These are phyloP conservation scores for Dothistroma septosporum DNA, from an alignment of 2,329 filamentous ascomycete genomes.

Conservation along the genomic window DNA sequence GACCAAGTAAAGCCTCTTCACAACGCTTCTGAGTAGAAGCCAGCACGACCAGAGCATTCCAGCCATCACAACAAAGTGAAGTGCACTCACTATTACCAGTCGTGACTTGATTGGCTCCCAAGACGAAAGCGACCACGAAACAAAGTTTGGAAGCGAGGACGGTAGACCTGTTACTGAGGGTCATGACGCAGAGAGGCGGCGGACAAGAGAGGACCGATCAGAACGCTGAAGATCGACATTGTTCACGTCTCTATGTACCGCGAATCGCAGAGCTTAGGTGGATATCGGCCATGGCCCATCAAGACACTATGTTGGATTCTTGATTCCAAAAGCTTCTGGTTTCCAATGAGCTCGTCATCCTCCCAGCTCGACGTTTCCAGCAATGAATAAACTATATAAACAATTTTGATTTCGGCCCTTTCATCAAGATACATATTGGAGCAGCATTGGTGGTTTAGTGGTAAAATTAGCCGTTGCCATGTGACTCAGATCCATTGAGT, in stretches of 20 bases:
- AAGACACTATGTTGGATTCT: too few relatives aligned
- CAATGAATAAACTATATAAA: too few relatives aligned
- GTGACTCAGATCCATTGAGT: neutral
- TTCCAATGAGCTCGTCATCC: too few relatives aligned
- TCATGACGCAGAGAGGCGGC: conserved; percentile 8
- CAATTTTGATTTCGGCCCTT: too few relatives aligned
- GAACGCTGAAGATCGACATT: neutral
- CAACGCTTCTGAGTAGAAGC: neutral
- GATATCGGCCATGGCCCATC: too few relatives aligned
- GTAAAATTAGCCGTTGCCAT: neutral
- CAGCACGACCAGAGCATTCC: neutral
- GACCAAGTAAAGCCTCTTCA: neutral
- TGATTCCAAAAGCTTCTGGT: too few relatives aligned
- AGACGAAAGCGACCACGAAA: neutral
- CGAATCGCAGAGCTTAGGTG: neutral
- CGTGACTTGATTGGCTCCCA: neutral
- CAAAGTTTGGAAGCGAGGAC: conserved; percentile 2
- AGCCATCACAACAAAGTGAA: neutral
- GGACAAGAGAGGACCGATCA: neutral
- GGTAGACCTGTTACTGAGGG: conserved; percentile 12
- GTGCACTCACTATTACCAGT: neutral
- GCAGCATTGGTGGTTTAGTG: neutral
- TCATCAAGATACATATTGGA: too few relatives aligned
- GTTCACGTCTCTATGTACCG: neutral
- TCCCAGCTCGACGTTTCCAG: too few relatives aligned